Percentiles rank a stretch among this genome's conserved stretches.
Conservation (phyloP, 345 rosid genomes). For the Lumnitzera littorea region DNA sequence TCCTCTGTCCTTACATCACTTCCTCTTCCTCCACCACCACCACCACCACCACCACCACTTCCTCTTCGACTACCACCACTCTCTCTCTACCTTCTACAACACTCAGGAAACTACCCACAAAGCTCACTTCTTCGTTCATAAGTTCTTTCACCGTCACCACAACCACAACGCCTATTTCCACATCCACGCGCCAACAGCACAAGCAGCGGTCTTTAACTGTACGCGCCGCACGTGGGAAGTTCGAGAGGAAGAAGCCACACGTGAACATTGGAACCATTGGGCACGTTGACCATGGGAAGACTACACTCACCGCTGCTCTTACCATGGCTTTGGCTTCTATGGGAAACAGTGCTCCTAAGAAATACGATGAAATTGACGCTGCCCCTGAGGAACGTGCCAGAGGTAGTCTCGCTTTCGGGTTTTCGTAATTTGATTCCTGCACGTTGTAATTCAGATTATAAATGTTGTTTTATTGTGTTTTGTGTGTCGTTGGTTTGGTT, state of each 20-base stretch:
- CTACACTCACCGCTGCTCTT: conserved; percentile 79
- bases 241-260: conserved; percentile 93
- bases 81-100: conserved; percentile 29
- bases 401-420: conserved; percentile 11
- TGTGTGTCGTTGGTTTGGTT: too few relatives aligned
- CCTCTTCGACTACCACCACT: background rate
- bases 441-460: too few relatives aligned
- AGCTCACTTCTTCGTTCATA: conserved; percentile 57
- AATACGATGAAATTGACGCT: conserved; percentile 90
- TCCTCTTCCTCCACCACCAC: conserved; percentile 7
- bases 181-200: conserved; percentile 8
- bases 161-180: conserved; percentile 2
- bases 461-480: too few relatives aligned
- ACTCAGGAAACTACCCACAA: conserved; percentile 24
- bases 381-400: conserved; percentile 94
- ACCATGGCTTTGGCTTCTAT: conserved; percentile 84
- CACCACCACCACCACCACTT: conserved; percentile 1
- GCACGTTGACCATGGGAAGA: conserved; percentile 95
- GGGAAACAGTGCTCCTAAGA: conserved; percentile 66
- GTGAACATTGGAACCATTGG: conserved; percentile 92
- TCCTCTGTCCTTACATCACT: conserved; percentile 27
- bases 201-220: conserved; percentile 44
- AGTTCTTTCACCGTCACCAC: conserved; percentile 32
- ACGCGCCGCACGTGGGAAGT: conserved; percentile 81
- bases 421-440: too few relatives aligned